Evolutionary conservation across 345 rosid genomes (phyloP).

Genomic region (Trapa incisa): DNA sequence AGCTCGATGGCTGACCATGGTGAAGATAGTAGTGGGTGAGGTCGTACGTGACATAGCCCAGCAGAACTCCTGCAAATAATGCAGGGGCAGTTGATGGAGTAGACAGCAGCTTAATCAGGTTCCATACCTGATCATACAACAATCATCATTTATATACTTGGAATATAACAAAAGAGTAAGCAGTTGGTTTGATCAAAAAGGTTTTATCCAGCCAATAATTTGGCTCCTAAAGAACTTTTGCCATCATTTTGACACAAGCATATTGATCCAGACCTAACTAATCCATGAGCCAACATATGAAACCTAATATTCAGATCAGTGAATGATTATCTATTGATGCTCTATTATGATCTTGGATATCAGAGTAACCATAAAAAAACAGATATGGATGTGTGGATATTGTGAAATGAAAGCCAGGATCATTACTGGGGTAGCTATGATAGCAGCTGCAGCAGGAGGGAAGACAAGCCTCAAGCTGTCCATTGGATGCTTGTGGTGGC

Average conservation of each 20-base stretch:
- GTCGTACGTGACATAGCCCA: constrained; percentile 84
- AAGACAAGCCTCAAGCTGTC: constrained; percentile 81
- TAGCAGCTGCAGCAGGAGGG: constrained; percentile 75
- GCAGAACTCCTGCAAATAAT: constrained; percentile 69
- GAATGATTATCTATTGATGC: neutral
- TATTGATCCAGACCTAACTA: too few relatives aligned
- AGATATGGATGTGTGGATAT: neutral
- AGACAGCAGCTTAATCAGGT: constrained; percentile 36
- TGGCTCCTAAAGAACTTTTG: too few relatives aligned
- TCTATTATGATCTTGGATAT: neutral
- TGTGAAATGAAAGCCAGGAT: too few relatives aligned
- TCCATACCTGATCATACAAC: constrained; percentile 46
- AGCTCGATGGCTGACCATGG: constrained; percentile 70
- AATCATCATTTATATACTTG: too few relatives aligned
- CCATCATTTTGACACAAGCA: too few relatives aligned
- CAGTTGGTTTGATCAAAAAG: too few relatives aligned
- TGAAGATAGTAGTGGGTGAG: constrained; percentile 87
- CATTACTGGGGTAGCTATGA: constrained; percentile 47
- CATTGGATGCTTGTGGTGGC: constrained; percentile 98
- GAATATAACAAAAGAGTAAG: too few relatives aligned
- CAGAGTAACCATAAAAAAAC: neutral
- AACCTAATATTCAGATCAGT: neutral
- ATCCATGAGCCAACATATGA: too few relatives aligned
- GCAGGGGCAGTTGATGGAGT: constrained; percentile 72
- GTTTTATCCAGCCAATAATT: too few relatives aligned